These are phyloP conservation scores for Pleodorina starrii DNA, from an alignment of 139 green algal species.

Conservation along the genomic window DNA sequence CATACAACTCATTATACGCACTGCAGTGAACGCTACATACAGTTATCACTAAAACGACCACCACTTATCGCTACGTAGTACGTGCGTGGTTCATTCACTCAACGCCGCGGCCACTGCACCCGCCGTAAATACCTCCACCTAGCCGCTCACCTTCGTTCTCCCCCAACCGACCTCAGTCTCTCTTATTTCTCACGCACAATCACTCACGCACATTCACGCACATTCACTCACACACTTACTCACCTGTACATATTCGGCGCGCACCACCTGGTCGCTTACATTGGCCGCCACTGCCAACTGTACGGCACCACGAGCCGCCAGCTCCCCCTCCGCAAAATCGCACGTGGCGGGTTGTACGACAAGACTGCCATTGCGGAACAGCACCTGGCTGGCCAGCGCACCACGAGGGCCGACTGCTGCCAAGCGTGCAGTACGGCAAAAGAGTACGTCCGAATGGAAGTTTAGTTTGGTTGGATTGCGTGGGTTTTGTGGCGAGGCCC, in stretches of 20 bases:
- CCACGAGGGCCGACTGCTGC: no score
- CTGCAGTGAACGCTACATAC: no score
- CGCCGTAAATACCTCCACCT: not conserved
- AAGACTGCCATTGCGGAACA: constrained; percentile 23
- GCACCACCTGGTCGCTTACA: not conserved
- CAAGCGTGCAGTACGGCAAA: no score
- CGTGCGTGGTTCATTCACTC: not conserved
- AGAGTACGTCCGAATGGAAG: no score
- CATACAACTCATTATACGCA: no score
- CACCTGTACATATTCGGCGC: constrained; percentile 41
- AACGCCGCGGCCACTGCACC: not conserved
- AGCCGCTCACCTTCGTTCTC: not conserved
- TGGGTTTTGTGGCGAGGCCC: no score
- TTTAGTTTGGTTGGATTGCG: no score
- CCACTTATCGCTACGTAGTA: not conserved
- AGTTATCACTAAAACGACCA: no score
- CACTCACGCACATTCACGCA: no score
- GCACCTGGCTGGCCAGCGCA: not conserved
- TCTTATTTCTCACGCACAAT: not conserved
- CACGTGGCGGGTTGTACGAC: not conserved
- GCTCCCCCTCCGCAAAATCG: not conserved
- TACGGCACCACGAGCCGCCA: not conserved
- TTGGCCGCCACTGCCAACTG: not conserved
- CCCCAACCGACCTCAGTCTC: not conserved
- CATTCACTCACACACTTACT: not conserved